A percentile compares a stretch with the other conserved stretches of the same genome.
Evolutionary conservation across 108 stramenopile genomes (phyloP).

Genomic region (Cyclotella sp.): DNA sequence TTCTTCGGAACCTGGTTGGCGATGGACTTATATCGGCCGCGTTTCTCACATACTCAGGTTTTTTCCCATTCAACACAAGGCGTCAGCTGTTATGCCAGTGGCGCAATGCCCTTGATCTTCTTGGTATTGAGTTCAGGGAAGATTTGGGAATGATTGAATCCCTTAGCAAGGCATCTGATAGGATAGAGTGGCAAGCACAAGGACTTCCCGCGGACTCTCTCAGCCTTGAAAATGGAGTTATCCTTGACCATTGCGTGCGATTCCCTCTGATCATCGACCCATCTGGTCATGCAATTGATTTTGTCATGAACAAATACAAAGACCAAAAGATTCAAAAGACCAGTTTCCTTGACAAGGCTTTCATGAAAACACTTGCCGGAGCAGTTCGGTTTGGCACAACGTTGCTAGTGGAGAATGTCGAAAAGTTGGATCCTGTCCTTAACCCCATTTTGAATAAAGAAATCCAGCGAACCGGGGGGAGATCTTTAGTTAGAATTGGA

Average conservation of each 20-base stretch:
- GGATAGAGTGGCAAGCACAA: conserved; percentile 88
- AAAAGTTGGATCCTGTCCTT: conserved; percentile 93
- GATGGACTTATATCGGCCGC: conserved; percentile 93
- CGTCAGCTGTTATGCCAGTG: conserved; percentile 75
- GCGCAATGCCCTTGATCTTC: conserved; percentile 75
- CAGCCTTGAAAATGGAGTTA: conserved; percentile 96
- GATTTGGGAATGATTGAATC: conserved; percentile 91
- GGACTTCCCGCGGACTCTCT: conserved; percentile 94
- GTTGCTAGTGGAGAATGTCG: conserved; percentile 96
- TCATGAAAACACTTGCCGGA: conserved; percentile 96
- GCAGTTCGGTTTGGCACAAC: conserved; percentile 98
- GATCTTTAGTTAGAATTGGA: conserved; percentile 94
- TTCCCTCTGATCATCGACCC: conserved; percentile 99
- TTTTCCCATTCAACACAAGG: conserved; percentile 89
- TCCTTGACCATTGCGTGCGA: conserved; percentile 88
- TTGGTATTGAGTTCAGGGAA: conserved; percentile 89
- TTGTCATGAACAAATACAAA: conserved; percentile 88
- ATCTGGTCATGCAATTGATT: conserved; percentile 93
- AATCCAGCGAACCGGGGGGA: conserved; percentile 93
- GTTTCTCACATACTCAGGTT: conserved; percentile 94
- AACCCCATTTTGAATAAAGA: conserved; percentile 97
- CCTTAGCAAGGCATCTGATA: conserved; percentile 86
- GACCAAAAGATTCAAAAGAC: conserved; percentile 92
- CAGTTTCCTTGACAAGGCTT: conserved; percentile 96
- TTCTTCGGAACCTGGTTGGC: conserved; percentile 89